These are phyloP conservation scores for Saccharomyces hybrid DNA, from an alignment of 1,139 yeast genomes.

Conservation along the genomic window DNA sequence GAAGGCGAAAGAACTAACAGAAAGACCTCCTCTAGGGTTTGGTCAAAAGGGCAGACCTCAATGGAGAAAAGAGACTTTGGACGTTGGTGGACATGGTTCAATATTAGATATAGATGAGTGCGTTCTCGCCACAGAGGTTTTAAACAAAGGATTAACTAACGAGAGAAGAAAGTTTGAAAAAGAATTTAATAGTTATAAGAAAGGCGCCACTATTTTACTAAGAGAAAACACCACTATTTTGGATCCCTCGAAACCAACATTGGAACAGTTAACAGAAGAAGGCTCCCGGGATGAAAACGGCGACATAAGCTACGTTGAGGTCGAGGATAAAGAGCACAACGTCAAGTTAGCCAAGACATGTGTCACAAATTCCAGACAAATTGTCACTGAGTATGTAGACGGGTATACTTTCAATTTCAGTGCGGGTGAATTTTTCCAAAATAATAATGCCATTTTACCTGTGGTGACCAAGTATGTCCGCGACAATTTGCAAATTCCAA, in stretches of 20 bases:
- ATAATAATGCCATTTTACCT: conserved; percentile 86
- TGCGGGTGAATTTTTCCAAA: conserved; percentile 94
- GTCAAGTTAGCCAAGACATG: conserved; percentile 36
- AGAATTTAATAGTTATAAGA: conserved; percentile 51
- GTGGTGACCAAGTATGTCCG: conserved; percentile 73
- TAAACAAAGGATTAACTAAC: conserved; percentile 65
- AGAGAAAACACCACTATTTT: conserved; percentile 61
- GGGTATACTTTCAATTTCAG: conserved; percentile 76
- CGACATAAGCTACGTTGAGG: conserved; percentile 30
- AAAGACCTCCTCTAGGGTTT: conserved; percentile 75
- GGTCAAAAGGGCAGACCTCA: conserved; percentile 73
- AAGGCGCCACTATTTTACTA: conserved; percentile 80
- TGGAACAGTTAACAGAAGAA: conserved; percentile 34
- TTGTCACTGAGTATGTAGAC: conserved; percentile 69
- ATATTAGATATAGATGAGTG: conserved; percentile 90
- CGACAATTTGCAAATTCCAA: conserved; percentile 52
- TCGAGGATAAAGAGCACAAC: conserved; percentile 20
- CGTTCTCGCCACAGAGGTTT: conserved; percentile 71
- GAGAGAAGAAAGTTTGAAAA: conserved; percentile 53
- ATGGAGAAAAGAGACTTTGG: conserved; percentile 46
- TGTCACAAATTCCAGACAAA: conserved; percentile 63
- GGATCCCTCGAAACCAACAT: conserved; percentile 25
- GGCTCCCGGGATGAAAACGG: conserved; percentile 42
- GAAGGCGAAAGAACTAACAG: conserved; percentile 23
- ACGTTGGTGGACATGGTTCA: conserved; percentile 42